Conservation (phyloP, 2,329 filamentous ascomycete species). For the Incumbomyces lentus region DNA sequence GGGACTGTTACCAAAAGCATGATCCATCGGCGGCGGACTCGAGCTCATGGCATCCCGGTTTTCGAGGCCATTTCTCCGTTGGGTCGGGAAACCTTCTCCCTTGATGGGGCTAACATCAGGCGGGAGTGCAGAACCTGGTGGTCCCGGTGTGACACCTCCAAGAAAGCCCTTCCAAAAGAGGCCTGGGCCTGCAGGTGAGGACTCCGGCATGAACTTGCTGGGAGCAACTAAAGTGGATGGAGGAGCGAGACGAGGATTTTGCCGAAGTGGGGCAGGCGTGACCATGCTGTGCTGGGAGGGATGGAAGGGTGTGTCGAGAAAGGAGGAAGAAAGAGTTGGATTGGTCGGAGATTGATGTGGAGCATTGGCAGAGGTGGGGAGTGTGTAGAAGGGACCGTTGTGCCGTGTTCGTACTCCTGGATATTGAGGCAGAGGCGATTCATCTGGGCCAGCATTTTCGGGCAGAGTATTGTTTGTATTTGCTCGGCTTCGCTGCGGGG, state of each 20-base stretch:
- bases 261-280: slow-evolving; percentile 38
- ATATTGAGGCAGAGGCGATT: slow-evolving; percentile 31
- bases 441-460: slow-evolving; percentile 29
- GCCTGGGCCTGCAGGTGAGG: slow-evolving; percentile 32
- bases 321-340: slow-evolving; percentile 39
- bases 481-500: slow-evolving; percentile 35
- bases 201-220: slow-evolving; percentile 43
- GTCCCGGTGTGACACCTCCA: slow-evolving; percentile 23
- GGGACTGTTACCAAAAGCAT: slow-evolving; percentile 29
- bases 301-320: slow-evolving; percentile 33
- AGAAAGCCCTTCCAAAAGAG: slow-evolving; percentile 41
- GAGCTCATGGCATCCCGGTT: slow-evolving; percentile 33
- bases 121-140: slow-evolving; percentile 8
- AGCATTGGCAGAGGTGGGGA: slow-evolving; percentile 14
- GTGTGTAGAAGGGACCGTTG: slow-evolving; percentile 15
- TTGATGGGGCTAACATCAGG: slow-evolving; percentile 40
- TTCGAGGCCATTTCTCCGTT: slow-evolving; percentile 22
- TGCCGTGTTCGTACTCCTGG: slow-evolving; percentile 21
- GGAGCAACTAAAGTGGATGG: slow-evolving; percentile 40
- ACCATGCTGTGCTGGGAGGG: slow-evolving; percentile 34
- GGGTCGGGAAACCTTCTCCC: slow-evolving; percentile 22
- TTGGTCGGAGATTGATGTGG: slow-evolving; percentile 26
- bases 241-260: slow-evolving; percentile 38
- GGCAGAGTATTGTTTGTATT: slow-evolving; percentile 22
- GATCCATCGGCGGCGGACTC: slow-evolving; percentile 35